Evolutionary conservation across 352 stramenopile genomes (phyloP).

Genomic region (Pythium folliculosum): DNA sequence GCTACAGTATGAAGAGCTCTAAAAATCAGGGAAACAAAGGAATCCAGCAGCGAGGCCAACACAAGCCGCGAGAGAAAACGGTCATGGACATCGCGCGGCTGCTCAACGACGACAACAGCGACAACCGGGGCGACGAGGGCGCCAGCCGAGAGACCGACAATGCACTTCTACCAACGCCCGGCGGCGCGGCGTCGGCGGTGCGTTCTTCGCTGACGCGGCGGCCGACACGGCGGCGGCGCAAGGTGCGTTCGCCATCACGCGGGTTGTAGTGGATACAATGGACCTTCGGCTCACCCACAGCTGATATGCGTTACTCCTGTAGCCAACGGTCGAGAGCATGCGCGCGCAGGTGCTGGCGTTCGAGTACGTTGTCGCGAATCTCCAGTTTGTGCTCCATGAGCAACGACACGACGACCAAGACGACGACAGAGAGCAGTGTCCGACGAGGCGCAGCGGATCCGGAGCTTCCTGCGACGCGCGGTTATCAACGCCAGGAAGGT

Average conservation of each 20-base stretch:
- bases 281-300: background rate
- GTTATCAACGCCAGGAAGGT: background rate
- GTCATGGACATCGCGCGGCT: slow-evolving; percentile 1
- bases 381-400: background rate
- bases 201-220: background rate
- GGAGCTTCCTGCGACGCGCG: background rate
- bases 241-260: background rate
- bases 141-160: too few relatives aligned
- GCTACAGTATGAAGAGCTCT: too few relatives aligned
- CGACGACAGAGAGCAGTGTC: background rate
- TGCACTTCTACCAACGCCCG: too few relatives aligned
- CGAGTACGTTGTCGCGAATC: background rate
- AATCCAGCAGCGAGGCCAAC: too few relatives aligned
- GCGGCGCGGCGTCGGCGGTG: too few relatives aligned
- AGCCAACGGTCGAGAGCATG: background rate
- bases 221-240: background rate
- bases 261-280: too few relatives aligned
- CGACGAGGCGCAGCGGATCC: background rate
- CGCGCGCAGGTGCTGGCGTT: background rate
- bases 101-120: background rate
- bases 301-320: background rate
- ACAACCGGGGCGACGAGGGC: background rate
- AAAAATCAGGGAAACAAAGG: too few relatives aligned
- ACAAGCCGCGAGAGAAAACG: too few relatives aligned
- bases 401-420: background rate